Conservation (phyloP, 1,284 basidiomycete genomes). For the Meira nashicola region DNA sequence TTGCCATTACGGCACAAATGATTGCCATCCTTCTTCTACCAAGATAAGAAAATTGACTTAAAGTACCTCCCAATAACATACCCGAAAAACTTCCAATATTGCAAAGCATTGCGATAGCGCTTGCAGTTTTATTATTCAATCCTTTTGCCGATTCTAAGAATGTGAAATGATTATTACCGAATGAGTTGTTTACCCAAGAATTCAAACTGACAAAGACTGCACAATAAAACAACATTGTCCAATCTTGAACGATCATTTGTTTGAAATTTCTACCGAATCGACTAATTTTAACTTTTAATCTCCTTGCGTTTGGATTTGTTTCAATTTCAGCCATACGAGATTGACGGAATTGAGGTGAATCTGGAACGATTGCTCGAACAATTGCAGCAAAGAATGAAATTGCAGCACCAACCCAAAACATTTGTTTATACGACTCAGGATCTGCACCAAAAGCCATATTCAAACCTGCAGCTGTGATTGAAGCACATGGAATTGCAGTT, state of each 20-base stretch:
- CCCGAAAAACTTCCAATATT: not conserved
- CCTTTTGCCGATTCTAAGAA: not conserved
- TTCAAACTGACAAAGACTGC: not conserved
- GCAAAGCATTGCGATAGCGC: not conserved
- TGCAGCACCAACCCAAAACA: not conserved
- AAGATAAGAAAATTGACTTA: not conserved
- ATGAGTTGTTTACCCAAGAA: not conserved
- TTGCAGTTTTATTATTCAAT: not conserved
- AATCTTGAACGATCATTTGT: not conserved
- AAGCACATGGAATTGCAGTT: not conserved
- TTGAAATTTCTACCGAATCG: not conserved
- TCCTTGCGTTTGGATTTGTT: not conserved
- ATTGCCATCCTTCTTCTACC: not conserved
- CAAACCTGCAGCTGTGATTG: no score
- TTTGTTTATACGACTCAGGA: no score
- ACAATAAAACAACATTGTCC: not conserved
- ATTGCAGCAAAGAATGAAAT: constrained; percentile 1
- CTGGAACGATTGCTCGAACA: not conserved
- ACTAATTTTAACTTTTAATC: not conserved
- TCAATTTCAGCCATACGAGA: not conserved
- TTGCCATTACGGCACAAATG: not conserved
- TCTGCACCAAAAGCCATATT: no score
- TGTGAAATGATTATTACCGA: not conserved
- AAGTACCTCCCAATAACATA: not conserved
- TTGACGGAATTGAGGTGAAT: not conserved